phyloP scores from a whole-genome alignment of 2,329 filamentous ascomycete genomes.

The Fusarium siculi region DNA sequence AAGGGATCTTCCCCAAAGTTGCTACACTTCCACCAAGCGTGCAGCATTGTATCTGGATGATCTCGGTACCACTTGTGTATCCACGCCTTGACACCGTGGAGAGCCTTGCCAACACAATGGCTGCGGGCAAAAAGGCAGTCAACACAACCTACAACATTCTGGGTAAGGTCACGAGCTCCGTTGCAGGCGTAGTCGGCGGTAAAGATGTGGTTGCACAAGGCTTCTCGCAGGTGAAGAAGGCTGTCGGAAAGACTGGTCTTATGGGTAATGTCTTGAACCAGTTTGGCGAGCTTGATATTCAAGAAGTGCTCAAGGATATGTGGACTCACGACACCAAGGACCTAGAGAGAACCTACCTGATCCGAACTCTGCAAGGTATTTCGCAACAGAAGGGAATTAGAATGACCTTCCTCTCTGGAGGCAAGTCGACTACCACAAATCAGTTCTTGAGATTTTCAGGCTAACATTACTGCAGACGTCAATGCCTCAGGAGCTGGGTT shows the following conservation, averaged over 20 bases:
- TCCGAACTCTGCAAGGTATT: constrained; percentile 94
- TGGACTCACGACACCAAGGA: constrained; percentile 99
- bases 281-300: constrained; percentile 94
- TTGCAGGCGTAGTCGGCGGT: constrained; percentile 94
- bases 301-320: constrained; percentile 93
- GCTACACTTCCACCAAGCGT: constrained; percentile 90
- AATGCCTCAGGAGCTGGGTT: constrained; percentile 92
- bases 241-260: constrained; percentile 91
- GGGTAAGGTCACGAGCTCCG: constrained; percentile 93
- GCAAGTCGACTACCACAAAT: constrained; percentile 54
- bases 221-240: constrained; percentile 95
- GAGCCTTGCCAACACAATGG: constrained; percentile 88
- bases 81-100: constrained; percentile 92
- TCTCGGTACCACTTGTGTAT: constrained; percentile 91
- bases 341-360: constrained; percentile 94
- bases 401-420: constrained; percentile 96
- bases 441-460: constrained; percentile 5
- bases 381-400: constrained; percentile 93
- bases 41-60: constrained; percentile 96
- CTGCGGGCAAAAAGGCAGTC: constrained; percentile 95
- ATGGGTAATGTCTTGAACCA: constrained; percentile 97
- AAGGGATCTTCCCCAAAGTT: constrained; percentile 96
- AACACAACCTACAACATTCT: constrained; percentile 97
- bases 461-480: constrained; percentile 67
- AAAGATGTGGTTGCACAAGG: constrained; percentile 93